Conservation (phyloP, 2,329 filamentous ascomycete genomes). For the Phaeosphaeriaceae sp. region DNA sequence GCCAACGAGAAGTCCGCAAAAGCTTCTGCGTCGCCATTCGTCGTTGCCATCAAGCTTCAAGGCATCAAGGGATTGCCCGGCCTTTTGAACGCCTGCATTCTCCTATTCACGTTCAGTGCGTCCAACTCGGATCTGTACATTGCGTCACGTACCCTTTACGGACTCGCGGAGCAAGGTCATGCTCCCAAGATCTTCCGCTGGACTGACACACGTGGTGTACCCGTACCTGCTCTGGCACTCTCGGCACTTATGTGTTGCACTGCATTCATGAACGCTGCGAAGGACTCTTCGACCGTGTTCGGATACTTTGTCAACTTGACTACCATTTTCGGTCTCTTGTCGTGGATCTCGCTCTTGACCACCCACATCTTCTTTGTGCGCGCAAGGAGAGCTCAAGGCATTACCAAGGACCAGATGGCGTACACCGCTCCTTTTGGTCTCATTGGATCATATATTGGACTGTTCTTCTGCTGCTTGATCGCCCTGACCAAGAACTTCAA, state of each 20-base stretch:
- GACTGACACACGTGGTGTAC: conserved; percentile 75
- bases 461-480: conserved; percentile 75
- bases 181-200: conserved; percentile 75
- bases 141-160: conserved; percentile 75
- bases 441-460: conserved; percentile 70
- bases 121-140: conserved; percentile 81
- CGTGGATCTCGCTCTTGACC: conserved; percentile 59
- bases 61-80: conserved; percentile 68
- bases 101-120: conserved; percentile 78
- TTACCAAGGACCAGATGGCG: conserved; percentile 51
- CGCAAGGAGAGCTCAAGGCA: conserved; percentile 54
- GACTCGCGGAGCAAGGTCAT: conserved; percentile 73
- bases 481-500: conserved; percentile 83
- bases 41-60: conserved; percentile 72
- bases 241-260: conserved; percentile 70
- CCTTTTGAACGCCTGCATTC: conserved; percentile 76
- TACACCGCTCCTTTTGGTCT: conserved; percentile 77
- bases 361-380: conserved; percentile 58
- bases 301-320: conserved; percentile 58
- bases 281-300: conserved; percentile 52
- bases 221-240: conserved; percentile 68
- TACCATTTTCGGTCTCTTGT: conserved; percentile 51
- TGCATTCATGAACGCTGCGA: conserved; percentile 64
- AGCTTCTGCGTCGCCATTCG: conserved; percentile 74
- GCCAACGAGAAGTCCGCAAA: conserved; percentile 56